phyloP scores from a whole-genome alignment of 257 asterid genomes.

The Capsicum rhomboideum region DNA sequence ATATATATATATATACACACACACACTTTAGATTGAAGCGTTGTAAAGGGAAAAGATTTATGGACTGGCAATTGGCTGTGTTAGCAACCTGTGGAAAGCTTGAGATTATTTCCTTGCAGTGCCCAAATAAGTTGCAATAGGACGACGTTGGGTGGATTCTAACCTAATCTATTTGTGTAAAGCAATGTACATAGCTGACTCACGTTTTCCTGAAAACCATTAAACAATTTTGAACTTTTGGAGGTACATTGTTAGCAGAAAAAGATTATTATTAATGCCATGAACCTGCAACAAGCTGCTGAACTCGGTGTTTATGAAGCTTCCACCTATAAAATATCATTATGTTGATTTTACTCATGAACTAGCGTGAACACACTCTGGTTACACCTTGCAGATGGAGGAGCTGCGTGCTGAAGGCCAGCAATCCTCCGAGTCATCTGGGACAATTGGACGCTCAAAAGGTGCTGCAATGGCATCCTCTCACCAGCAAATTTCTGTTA shows the following conservation, averaged over 20 bases:
- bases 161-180: background rate
- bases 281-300: background rate
- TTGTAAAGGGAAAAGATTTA: background rate
- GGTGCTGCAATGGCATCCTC: slow-evolving; percentile 86
- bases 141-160: background rate
- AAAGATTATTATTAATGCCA: background rate
- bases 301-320: background rate
- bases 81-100: background rate
- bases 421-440: slow-evolving; percentile 67
- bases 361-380: background rate
- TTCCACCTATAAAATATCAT: background rate
- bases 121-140: background rate
- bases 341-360: background rate
- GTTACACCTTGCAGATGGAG: slow-evolving; percentile 60
- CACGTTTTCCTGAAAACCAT: background rate
- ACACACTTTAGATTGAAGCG: background rate
- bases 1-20: background rate
- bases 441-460: slow-evolving; percentile 93
- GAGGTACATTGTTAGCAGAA: background rate
- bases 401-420: slow-evolving; percentile 78
- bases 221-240: background rate
- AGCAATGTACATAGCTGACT: background rate
- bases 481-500: slow-evolving; percentile 87
- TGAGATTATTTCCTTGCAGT: background rate
- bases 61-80: background rate